phyloP scores from a whole-genome alignment of 257 asterid species.

The Capsicum pubescens region DNA sequence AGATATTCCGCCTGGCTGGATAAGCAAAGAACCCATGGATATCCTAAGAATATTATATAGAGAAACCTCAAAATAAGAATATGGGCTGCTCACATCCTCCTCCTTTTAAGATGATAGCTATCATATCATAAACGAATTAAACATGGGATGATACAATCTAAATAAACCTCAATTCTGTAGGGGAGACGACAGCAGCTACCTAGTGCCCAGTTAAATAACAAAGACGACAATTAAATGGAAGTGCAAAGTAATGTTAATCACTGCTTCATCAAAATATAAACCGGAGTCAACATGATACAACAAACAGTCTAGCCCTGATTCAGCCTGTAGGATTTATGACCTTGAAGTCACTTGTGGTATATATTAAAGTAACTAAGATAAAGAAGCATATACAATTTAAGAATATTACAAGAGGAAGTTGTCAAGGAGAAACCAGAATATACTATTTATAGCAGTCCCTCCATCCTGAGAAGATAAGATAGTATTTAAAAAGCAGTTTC shows the following conservation, averaged over 20 bases:
- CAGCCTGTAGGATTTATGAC: not conserved
- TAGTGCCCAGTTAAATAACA: not conserved
- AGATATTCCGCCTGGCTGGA: not conserved
- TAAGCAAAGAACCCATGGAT: not conserved
- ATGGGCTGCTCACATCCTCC: not conserved
- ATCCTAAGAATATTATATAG: not conserved
- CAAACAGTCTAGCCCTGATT: not conserved
- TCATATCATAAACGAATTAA: not conserved
- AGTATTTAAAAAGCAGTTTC: not conserved
- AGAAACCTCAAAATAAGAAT: not conserved
- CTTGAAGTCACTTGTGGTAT: not conserved
- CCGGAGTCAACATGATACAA: not conserved
- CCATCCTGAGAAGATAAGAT: not conserved
- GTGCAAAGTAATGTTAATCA: not conserved
- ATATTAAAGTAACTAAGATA: not conserved
- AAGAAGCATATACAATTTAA: not conserved
- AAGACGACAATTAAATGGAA: not conserved
- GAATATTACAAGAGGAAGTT: not conserved
- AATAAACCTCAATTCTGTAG: not conserved
- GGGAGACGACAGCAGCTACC: not conserved
- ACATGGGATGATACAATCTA: not conserved
- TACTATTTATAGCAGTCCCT: not conserved
- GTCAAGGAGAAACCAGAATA: not conserved
- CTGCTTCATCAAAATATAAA: not conserved
- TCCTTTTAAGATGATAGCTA: not conserved